Percentiles rank a stretch among this genome's conserved stretches.
These are phyloP conservation scores for Rhizomucor miehei DNA, from an alignment of 371 early-diverging fungal species.

Conservation along the genomic window DNA sequence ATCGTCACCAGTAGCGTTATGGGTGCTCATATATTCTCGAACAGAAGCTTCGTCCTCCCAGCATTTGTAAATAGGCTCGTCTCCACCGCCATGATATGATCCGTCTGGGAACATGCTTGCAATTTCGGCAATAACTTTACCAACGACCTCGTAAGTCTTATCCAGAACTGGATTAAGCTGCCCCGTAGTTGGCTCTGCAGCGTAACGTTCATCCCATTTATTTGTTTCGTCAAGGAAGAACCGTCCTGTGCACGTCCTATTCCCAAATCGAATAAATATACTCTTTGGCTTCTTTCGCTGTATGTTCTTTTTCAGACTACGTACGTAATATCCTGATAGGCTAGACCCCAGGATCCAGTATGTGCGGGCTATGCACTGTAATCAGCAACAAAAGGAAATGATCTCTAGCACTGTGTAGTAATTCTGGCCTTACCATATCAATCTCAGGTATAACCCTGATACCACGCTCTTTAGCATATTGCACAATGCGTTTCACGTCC, in stretches of 20 bases:
- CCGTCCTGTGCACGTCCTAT: conserved; percentile 35
- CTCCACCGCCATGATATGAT: conserved; percentile 67
- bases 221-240: conserved; percentile 37
- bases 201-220: conserved; percentile 50
- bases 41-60: conserved; percentile 48
- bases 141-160: conserved; percentile 53
- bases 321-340: conserved; percentile 42
- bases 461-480: conserved; percentile 55
- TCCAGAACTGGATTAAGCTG: conserved; percentile 65
- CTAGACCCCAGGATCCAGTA: conserved; percentile 51
- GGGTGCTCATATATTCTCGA: conserved; percentile 30
- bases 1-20: conserved; percentile 38
- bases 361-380: conserved; percentile 60
- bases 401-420: background rate
- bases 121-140: conserved; percentile 58
- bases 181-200: conserved; percentile 72
- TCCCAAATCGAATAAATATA: background rate
- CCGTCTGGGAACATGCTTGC: conserved; percentile 59
- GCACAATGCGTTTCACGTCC: conserved; percentile 58
- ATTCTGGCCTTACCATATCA: conserved; percentile 77
- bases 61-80: conserved; percentile 72
- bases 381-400: background rate
- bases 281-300: background rate
- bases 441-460: conserved; percentile 72
- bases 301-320: conserved; percentile 6